phyloP scores from a whole-genome alignment of 768 basidiomycete genomes.

The Panus rudis region DNA sequence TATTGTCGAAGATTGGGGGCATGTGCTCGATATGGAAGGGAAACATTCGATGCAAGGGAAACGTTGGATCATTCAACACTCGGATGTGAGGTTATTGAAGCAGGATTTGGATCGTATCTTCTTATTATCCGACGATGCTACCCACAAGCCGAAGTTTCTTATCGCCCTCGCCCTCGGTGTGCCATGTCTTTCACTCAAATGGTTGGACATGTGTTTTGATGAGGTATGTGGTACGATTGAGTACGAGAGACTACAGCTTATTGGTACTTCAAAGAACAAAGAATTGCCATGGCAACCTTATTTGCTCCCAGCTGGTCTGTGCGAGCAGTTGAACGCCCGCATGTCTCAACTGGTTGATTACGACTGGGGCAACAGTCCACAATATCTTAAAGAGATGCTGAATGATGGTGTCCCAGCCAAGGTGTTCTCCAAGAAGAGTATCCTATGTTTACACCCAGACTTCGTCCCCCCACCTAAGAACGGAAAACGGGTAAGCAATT shows the following conservation, averaged over 20 bases:
- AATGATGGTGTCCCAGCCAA: slow-evolving; percentile 49
- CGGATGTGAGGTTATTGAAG: slow-evolving; percentile 41
- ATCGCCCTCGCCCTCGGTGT: slow-evolving; percentile 81
- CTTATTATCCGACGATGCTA: slow-evolving; percentile 57
- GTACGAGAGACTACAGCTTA: slow-evolving; percentile 5
- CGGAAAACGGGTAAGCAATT: slow-evolving; percentile 28
- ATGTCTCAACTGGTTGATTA: slow-evolving; percentile 42
- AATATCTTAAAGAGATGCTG: slow-evolving; percentile 56
- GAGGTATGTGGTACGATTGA: no score
- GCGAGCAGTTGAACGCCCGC: slow-evolving; percentile 32
- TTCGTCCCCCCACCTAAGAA: slow-evolving; percentile 41
- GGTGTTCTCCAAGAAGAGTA: slow-evolving; percentile 43
- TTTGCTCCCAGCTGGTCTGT: slow-evolving; percentile 47
- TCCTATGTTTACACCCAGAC: slow-evolving; percentile 56
- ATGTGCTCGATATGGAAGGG: slow-evolving; percentile 51
- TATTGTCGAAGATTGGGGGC: slow-evolving; percentile 57
- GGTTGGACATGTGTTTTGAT: slow-evolving; percentile 38
- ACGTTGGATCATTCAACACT: slow-evolving; percentile 45
- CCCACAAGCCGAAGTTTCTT: slow-evolving; percentile 73
- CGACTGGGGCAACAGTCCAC: slow-evolving; percentile 40
- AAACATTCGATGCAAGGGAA: slow-evolving; percentile 34
- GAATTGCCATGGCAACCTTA: slow-evolving; percentile 49
- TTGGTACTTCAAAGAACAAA: not conserved
- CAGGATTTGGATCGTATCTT: slow-evolving; percentile 49
- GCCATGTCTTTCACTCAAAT: slow-evolving; percentile 64